Conservation (phyloP, 257 asterid genomes). For the Fraxinus excelsior region DNA sequence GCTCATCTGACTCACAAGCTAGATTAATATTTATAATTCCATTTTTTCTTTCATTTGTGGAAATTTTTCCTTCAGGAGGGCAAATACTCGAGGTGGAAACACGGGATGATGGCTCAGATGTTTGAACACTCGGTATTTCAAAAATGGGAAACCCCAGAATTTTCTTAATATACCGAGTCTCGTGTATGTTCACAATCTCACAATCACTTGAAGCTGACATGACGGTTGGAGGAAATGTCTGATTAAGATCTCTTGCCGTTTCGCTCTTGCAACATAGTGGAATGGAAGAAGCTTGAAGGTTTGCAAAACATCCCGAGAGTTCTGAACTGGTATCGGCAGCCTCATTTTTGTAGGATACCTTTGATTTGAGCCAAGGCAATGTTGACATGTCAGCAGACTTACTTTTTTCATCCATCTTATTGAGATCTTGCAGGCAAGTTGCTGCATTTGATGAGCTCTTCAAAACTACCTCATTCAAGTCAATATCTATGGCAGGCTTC, state of each 20-base stretch:
- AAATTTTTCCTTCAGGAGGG: slow-evolving; percentile 29
- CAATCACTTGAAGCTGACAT: slow-evolving; percentile 32
- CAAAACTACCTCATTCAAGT: slow-evolving; percentile 62
- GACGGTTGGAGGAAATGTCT: slow-evolving; percentile 32
- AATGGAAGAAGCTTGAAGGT: slow-evolving; percentile 35
- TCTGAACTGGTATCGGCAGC: slow-evolving; percentile 24
- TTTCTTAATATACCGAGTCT: slow-evolving; percentile 44
- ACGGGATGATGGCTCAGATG: slow-evolving; percentile 37
- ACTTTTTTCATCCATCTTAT: slow-evolving; percentile 32
- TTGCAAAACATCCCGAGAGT: slow-evolving; percentile 24
- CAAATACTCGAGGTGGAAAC: slow-evolving; percentile 39
- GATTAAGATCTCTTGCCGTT: slow-evolving; percentile 52
- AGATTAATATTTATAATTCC: slow-evolving; percentile 73
- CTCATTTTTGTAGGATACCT: slow-evolving; percentile 35
- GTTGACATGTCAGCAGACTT: slow-evolving; percentile 38
- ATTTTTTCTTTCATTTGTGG: slow-evolving; percentile 37
- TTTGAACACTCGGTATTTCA: slow-evolving; percentile 32
- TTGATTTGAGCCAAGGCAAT: slow-evolving; percentile 77
- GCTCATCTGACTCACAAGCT: slow-evolving; percentile 63
- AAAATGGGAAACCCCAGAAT: slow-evolving; percentile 78
- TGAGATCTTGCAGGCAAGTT: slow-evolving; percentile 44
- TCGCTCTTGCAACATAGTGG: slow-evolving; percentile 29
- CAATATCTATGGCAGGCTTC: slow-evolving; percentile 52
- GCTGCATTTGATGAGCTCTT: slow-evolving; percentile 44
- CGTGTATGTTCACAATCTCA: slow-evolving; percentile 28